Conservation (phyloP, 2,329 filamentous ascomycete species). For the Blumeria graminis region DNA sequence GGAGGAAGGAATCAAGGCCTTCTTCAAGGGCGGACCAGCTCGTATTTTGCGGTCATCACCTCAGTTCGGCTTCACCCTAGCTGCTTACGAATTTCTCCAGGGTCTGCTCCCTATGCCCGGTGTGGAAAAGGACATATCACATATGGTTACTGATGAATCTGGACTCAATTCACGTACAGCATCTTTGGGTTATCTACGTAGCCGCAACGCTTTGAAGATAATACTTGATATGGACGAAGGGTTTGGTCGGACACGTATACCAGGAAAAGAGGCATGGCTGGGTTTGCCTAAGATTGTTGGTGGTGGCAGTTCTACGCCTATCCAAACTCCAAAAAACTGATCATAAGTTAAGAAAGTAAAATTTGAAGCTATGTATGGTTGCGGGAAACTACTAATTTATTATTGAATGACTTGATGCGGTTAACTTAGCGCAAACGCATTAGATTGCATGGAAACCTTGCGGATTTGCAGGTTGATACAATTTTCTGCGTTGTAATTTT, state of each 20-base stretch:
- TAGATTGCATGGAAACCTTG: no score
- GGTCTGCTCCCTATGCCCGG: constrained; percentile 58
- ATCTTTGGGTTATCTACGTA: constrained; percentile 35
- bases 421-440: no score
- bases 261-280: constrained; percentile 12
- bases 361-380: no score
- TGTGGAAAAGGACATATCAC: constrained; percentile 21
- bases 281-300: constrained; percentile 11
- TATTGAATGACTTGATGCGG: no score
- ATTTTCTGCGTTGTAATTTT: no score
- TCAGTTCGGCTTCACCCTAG: constrained; percentile 94
- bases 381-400: no score
- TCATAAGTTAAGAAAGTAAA: no score
- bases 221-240: constrained; percentile 86
- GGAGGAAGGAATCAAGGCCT: constrained; percentile 85
- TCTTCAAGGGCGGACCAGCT: constrained; percentile 95
- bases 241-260: constrained; percentile 35
- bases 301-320: constrained; percentile 4
- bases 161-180: constrained; percentile 24
- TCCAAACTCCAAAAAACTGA: no score
- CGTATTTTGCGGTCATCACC: constrained; percentile 87
- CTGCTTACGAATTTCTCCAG: constrained; percentile 82
- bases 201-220: constrained; percentile 81
- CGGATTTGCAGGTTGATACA: no score
- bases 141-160: constrained; percentile 37